These are phyloP conservation scores for Penicillium waksmanii DNA, from an alignment of 495 filamentous ascomycete species.

Conservation along the genomic window DNA sequence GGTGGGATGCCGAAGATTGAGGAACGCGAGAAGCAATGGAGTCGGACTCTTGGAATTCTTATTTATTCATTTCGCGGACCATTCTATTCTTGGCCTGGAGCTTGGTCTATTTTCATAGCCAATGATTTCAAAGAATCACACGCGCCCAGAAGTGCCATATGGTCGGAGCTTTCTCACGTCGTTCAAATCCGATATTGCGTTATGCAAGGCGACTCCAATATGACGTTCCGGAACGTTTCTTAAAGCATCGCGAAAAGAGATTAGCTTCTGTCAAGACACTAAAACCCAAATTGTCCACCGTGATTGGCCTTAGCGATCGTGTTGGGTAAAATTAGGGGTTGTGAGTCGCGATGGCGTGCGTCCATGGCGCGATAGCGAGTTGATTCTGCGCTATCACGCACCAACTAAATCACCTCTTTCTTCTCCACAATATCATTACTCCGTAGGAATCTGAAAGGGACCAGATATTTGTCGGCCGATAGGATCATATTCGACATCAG, in stretches of 20 bases:
- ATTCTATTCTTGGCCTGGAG: constrained; percentile 3
- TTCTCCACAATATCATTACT: constrained; percentile 8
- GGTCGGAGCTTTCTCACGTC: constrained; percentile 31
- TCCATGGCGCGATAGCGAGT: constrained; percentile 14
- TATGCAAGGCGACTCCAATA: constrained; percentile 19
- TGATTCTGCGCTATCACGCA: neutral
- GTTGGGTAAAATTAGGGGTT: constrained; percentile 5
- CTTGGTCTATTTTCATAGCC: neutral
- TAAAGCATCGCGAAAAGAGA: neutral
- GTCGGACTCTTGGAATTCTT: neutral
- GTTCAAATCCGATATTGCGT: constrained; percentile 32
- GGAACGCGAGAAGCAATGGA: neutral
- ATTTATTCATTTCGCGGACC: constrained; percentile 1
- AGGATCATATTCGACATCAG: neutral
- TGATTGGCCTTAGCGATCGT: constrained; percentile 2
- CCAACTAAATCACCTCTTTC: neutral
- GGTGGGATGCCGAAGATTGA: neutral
- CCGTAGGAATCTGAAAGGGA: constrained; percentile 5
- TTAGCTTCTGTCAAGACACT: neutral
- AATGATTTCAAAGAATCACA: constrained; percentile 12
- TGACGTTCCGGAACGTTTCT: constrained; percentile 3
- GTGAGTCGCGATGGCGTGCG: constrained; percentile 12
- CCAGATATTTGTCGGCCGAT: constrained; percentile 5
- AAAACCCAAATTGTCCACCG: neutral
- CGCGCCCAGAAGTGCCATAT: neutral